These are phyloP conservation scores for Nicotiana tomentosiformis DNA, from an alignment of 257 asterid genomes.

Conservation along the genomic window DNA sequence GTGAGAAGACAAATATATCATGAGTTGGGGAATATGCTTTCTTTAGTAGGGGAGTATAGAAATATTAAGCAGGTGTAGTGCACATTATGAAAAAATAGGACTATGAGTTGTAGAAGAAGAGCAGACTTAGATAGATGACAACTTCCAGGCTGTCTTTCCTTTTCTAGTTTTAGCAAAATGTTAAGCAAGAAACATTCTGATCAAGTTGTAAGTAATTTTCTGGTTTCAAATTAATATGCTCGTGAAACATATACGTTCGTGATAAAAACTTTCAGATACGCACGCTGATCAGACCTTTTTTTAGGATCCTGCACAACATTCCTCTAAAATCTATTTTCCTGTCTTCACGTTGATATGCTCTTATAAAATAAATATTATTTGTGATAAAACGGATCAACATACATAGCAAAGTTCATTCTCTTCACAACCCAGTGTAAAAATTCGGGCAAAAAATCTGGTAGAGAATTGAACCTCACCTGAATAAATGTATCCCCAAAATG, in stretches of 20 bases:
- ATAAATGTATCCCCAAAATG: slow-evolving; percentile 34
- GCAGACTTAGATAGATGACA: no score
- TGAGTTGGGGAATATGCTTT: no score
- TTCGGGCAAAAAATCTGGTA: not conserved
- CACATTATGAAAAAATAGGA: no score
- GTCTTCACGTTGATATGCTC: not conserved
- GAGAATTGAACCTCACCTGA: slow-evolving; percentile 23
- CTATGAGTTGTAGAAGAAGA: no score
- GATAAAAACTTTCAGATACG: not conserved
- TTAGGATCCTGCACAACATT: not conserved
- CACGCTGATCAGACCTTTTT: not conserved
- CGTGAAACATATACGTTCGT: not conserved
- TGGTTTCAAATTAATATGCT: not conserved
- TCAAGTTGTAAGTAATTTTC: not conserved
- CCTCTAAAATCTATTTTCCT: not conserved
- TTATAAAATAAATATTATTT: not conserved
- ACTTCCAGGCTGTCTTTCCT: not conserved
- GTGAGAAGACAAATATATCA: not conserved
- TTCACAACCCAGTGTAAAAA: not conserved
- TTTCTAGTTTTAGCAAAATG: not conserved
- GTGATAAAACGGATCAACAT: not conserved
- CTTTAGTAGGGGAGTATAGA: no score
- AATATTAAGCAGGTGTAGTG: no score
- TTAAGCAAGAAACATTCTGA: not conserved
- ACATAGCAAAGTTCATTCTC: not conserved